Percentiles rank a stretch among this genome's conserved stretches.
Evolutionary conservation across 2,329 filamentous ascomycete genomes (phyloP).

Genomic region (Botrytis hyacinthi): DNA sequence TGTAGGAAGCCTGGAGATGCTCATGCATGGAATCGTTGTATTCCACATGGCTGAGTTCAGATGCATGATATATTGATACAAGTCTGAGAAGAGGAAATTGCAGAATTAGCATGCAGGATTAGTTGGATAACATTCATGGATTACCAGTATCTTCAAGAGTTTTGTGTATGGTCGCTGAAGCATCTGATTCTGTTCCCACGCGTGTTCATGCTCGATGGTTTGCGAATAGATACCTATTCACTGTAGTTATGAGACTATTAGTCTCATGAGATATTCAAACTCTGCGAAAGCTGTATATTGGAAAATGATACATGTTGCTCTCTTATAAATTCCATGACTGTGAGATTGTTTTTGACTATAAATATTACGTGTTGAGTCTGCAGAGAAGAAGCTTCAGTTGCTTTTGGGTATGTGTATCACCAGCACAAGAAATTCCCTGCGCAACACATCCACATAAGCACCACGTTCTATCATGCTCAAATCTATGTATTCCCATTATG

Average conservation of each 20-base stretch:
- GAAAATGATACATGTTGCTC: not conserved
- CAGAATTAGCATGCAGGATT: not conserved
- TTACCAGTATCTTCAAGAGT: not conserved
- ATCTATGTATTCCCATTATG: not conserved
- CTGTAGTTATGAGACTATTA: not conserved
- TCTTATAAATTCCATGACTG: not conserved
- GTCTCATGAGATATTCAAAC: no score
- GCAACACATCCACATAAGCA: not conserved
- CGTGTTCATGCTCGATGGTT: not conserved
- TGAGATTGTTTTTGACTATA: not conserved
- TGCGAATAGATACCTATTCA: not conserved
- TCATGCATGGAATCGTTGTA: not conserved
- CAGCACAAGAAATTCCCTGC: not conserved
- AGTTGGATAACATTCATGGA: not conserved
- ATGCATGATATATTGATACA: not conserved
- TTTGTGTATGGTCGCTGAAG: not conserved
- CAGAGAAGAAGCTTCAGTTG: not conserved
- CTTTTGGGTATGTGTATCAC: not conserved
- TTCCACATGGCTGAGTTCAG: not conserved
- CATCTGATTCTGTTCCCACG: not conserved
- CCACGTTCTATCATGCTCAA: not conserved
- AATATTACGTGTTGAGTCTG: rapidly evolving
- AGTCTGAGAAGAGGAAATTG: rapidly evolving
- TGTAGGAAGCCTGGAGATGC: not conserved
- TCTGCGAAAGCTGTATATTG: not conserved